These are phyloP conservation scores for Uncinocarpus reesii DNA, from an alignment of 2,329 filamentous ascomycete species.

Conservation along the genomic window DNA sequence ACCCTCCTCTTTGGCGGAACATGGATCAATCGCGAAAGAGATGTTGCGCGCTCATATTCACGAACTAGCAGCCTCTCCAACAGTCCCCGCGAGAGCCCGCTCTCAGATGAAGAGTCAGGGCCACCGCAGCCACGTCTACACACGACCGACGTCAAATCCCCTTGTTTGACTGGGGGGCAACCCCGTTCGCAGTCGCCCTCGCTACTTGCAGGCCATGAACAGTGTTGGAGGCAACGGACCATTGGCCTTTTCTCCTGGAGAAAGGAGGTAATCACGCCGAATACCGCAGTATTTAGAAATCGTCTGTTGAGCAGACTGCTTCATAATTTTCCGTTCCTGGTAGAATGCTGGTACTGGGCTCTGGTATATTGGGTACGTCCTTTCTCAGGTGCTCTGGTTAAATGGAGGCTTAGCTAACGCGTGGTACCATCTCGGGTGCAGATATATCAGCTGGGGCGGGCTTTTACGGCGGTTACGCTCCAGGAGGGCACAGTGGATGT, in stretches of 20 bases:
- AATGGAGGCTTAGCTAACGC: background rate
- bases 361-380: constrained; percentile 62
- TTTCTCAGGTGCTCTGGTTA: background rate
- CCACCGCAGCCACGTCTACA: background rate
- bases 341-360: constrained; percentile 68
- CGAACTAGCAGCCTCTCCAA: background rate
- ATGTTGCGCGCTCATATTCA: constrained; percentile 23
- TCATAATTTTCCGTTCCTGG: constrained; percentile 58
- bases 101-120: constrained; percentile 8
- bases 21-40: constrained; percentile 47
- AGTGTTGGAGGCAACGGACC: constrained; percentile 43
- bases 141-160: background rate
- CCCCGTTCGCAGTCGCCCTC: constrained; percentile 32
- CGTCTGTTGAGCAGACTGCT: constrained; percentile 54
- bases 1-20: constrained; percentile 51
- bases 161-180: constrained; percentile 10
- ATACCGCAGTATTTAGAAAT: constrained; percentile 51
- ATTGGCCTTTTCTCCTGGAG: constrained; percentile 39
- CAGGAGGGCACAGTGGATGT: constrained; percentile 58
- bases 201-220: constrained; percentile 33
- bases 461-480: constrained; percentile 59
- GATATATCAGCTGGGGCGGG: constrained; percentile 65
- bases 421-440: constrained; percentile 23
- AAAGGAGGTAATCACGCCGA: constrained; percentile 47
- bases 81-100: background rate